Evolutionary conservation across 805 yeast species (phyloP), one percentile per base, ranked within the genome.

Genomic region (Sugiyamaella lignohabitans): DNA sequence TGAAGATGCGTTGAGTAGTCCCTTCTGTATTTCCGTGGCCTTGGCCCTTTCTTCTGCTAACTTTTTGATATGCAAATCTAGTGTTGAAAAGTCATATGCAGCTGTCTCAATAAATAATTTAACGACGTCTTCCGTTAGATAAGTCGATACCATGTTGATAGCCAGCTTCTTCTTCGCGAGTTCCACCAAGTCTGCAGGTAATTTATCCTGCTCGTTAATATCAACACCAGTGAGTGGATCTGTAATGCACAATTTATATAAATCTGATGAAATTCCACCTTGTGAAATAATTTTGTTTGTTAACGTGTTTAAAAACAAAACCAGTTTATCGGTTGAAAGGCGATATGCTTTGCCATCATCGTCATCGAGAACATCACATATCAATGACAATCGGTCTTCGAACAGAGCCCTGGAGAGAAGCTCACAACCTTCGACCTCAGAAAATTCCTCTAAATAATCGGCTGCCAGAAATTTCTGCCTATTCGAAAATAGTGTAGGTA

Each of bases 401-500:
- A 53, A 49, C n/a, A 52, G 6, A 3, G 41, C 47, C 5, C 14
- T 38, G 3, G 58, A 56, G 5, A 60, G 6, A 19, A 18, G 22
- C 16, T 38, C 45, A 44, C 43, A 23, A 30, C 46, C 8, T 43
- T 48, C 46, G 39, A 54, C 23, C 46, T 51, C 40, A 27, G 43
- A 20, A 29, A 53, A 40, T 32, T 61, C 65, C 20, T 57, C 57
- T 32, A 63, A 38, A 20, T 57, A 46, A 19, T 60, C 64, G 24
- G 53, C 40, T 3, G 63, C 59, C 35, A 62, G 45, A 21, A 51
- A 49, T 24, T 52, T 48, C 11, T 22, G 14, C 11, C 51, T 37
- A 40, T 53, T 43, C 14, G 16, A 44, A 38, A 39, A 51, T 11
- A 64, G 49, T 3, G 54, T 49, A 1, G 53, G 54, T 17, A 64